phyloP scores from a whole-genome alignment of 345 rosid genomes.

The Gynandropsis gynandra region DNA sequence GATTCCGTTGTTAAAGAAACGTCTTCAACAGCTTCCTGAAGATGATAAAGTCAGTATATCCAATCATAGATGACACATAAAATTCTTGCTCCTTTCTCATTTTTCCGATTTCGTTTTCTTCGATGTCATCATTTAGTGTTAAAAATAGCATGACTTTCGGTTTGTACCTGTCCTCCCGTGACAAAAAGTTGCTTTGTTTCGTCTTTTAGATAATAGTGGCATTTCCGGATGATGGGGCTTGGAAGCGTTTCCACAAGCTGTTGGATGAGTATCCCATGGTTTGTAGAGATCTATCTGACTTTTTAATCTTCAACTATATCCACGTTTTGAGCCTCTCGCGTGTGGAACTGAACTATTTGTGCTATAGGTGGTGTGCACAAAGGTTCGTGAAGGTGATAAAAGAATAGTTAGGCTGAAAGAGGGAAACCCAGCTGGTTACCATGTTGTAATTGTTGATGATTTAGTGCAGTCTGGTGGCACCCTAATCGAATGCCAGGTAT shows the following conservation, averaged over 20 bases:
- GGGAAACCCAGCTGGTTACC: constrained; percentile 86
- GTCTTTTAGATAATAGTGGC: constrained; percentile 66
- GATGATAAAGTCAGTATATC: constrained; percentile 51
- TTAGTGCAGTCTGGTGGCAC: constrained; percentile 98
- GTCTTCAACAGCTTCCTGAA: constrained; percentile 72
- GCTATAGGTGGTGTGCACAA: constrained; percentile 81
- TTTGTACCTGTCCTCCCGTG: background rate
- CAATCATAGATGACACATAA: too few species aligned
- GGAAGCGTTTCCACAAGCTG: constrained; percentile 96
- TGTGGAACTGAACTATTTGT: constrained; percentile 17
- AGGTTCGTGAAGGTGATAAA: constrained; percentile 94
- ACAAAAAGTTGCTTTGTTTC: background rate
- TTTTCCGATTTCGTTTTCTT: too few species aligned
- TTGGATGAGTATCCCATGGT: constrained; percentile 81
- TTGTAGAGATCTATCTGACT: constrained; percentile 20
- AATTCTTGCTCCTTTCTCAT: too few species aligned
- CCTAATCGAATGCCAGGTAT: constrained; percentile 96
- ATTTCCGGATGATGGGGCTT: constrained; percentile 99
- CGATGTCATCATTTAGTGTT: too few species aligned
- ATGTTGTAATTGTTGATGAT: constrained; percentile 93
- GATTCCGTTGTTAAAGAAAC: constrained; percentile 77
- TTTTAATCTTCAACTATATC: background rate
- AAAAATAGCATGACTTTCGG: too few species aligned
- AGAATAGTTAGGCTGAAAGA: constrained; percentile 86
- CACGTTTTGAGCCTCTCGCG: constrained; percentile 1